Conservation (phyloP, 495 filamentous ascomycete genomes). For the Neurospora sp. region DNA sequence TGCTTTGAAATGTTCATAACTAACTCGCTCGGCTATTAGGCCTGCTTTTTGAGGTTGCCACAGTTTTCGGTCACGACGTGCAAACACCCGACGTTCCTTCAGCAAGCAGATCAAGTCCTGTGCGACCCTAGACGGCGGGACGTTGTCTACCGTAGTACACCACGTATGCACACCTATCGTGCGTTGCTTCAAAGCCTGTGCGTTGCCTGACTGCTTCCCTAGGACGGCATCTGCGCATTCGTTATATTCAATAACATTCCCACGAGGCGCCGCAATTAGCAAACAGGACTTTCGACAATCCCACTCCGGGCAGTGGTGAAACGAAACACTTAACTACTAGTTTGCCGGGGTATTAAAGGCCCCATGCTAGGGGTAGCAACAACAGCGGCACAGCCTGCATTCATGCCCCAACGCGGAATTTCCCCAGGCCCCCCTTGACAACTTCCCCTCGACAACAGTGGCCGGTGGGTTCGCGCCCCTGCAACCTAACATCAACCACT, state of each 20-base stretch:
- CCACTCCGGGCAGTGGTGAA: not conserved
- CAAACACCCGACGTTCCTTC: not conserved
- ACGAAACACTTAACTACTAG: not conserved
- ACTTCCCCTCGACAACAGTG: not conserved
- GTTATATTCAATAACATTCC: not conserved
- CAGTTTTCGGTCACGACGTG: not conserved
- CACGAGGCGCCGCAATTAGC: not conserved
- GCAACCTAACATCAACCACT: not conserved
- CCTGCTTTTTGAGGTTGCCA: not conserved
- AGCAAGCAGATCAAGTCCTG: not conserved
- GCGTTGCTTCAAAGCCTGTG: not conserved
- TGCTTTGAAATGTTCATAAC: not conserved
- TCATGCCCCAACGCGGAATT: not conserved
- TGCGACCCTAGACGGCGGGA: not conserved
- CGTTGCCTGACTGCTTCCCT: not conserved
- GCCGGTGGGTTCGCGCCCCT: not conserved
- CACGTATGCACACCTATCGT: not conserved
- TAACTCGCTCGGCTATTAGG: not conserved
- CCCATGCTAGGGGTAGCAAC: not conserved
- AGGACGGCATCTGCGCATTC: not conserved
- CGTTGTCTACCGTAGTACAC: not conserved
- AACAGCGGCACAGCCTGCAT: not conserved
- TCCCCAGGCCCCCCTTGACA: not conserved
- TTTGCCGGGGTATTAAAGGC: not conserved
- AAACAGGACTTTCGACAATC: not conserved